Evolutionary conservation across 2,329 filamentous ascomycete species (phyloP), one percentile per base, ranked within the genome.

Genomic region (Penicillium brasilianum): DNA sequence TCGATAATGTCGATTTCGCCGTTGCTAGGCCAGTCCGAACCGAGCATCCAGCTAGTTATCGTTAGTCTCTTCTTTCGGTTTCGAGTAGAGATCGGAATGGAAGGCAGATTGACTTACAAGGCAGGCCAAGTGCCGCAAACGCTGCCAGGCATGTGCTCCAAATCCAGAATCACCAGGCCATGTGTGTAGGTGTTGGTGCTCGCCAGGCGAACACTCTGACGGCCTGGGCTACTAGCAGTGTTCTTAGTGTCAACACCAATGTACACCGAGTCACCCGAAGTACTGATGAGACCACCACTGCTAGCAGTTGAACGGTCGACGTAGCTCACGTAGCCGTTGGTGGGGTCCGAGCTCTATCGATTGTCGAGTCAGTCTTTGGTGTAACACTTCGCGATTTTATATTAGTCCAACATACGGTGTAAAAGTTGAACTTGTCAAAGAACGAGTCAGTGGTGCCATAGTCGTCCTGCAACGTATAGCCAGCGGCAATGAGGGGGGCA

Each of bases 1-100:
- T 93, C 91, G 68, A 93, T 86, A 69, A 93, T 90, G 74, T 94
- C 91, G 69, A 94, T 90, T 77, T 93, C 91, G 50, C 90, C 90
- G 8, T 81, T 80, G 44, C 74, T 74, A 1, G 91, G 91, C 91
- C 91, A 93, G 71, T 84, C 77, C n/a, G 83, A 80, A 16, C 90
- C 90, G 36, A 91, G 73, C 50, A 80, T 81, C 83, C 83, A 85
- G 73, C 78, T 80, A 32, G 52, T 48, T 14, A 10, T 57, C 9
- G 18, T 48, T 36, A 56, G 54, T 22, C 34, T 37, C 14, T 9
- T 13, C 6, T 13, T 10, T 13, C 16, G 7, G 30, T n/a, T 22
- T 25, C 28, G 25, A 16, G 10, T 7, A 8, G 11, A 6, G 3
- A 18, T 28, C 22, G 46, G 36, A 7, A 5, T 22, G 34, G 18